Percentiles rank a stretch among this genome's conserved stretches.
Conservation (phyloP, 129 eudicot genomes). For the Cynara cardunculus region DNA sequence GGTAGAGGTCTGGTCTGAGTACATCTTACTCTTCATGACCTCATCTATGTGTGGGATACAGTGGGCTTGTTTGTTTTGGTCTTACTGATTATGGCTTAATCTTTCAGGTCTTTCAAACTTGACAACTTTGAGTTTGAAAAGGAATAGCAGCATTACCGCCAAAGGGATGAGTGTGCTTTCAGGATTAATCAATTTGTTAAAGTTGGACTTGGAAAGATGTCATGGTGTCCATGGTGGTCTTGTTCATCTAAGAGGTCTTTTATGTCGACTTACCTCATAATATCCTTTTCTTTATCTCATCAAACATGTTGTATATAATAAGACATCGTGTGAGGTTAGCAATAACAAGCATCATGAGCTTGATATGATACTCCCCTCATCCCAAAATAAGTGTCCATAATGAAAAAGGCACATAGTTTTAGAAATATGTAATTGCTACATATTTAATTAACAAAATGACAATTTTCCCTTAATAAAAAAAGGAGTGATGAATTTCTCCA, state of each 20-base stretch:
- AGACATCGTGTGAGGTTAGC: background rate
- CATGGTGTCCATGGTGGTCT: slow-evolving; percentile 84
- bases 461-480: background rate
- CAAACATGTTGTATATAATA: background rate
- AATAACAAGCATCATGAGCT: background rate
- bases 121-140: slow-evolving; percentile 60
- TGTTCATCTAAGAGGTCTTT: slow-evolving; percentile 67
- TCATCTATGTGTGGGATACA: too few species aligned
- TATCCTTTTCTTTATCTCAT: background rate
- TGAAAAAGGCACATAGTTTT: background rate
- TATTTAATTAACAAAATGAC: background rate
- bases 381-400: background rate
- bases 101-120: slow-evolving; percentile 66
- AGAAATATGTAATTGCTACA: background rate
- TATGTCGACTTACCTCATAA: background rate
- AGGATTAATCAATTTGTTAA: slow-evolving; percentile 53
- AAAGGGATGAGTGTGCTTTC: slow-evolving; percentile 67
- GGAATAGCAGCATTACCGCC: slow-evolving; percentile 61
- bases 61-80: background rate
- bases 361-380: background rate
- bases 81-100: background rate
- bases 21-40: too few species aligned
- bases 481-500: background rate
- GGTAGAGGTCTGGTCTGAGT: too few species aligned
- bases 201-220: slow-evolving; percentile 84